A percentile compares a stretch with the other conserved stretches of the same genome.
These are phyloP conservation scores for Schizonepeta tenuifolia DNA, from an alignment of 257 asterid species.

Conservation along the genomic window DNA sequence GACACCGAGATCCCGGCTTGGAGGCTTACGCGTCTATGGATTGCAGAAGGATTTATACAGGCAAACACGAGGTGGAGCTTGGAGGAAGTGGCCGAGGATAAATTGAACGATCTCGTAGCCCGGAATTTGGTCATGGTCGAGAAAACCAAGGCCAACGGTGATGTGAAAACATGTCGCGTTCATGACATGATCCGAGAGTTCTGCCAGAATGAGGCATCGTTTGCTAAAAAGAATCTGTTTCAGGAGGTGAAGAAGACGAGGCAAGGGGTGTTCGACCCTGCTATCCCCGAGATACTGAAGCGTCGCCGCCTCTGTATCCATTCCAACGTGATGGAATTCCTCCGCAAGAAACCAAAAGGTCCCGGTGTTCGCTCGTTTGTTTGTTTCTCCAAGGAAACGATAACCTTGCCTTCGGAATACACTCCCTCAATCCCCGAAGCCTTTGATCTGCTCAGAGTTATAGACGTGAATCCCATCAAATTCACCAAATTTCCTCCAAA, in stretches of 20 bases:
- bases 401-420: constrained; percentile 12
- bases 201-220: constrained; percentile 37
- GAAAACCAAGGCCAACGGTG: not conserved
- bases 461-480: constrained; percentile 28
- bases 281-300: constrained; percentile 8
- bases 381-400: constrained; percentile 16
- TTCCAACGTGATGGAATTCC: constrained; percentile 35
- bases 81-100: constrained; percentile 11
- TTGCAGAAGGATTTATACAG: constrained; percentile 57
- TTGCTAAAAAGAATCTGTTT: constrained; percentile 30
- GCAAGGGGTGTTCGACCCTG: constrained; percentile 23
- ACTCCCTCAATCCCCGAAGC: constrained; percentile 37
- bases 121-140: constrained; percentile 8
- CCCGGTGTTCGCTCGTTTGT: constrained; percentile 41
- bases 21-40: constrained; percentile 48
- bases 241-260: constrained; percentile 39
- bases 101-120: not conserved
- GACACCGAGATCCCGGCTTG: constrained; percentile 45
- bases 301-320: constrained; percentile 45
- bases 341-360: constrained; percentile 30
- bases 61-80: not conserved
- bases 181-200: constrained; percentile 16
- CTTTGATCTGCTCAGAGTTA: constrained; percentile 37
- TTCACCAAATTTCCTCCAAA: constrained; percentile 19
- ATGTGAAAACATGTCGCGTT: not conserved